Percentiles rank a stretch among this genome's conserved stretches.
Evolutionary conservation across 2,329 filamentous ascomycete species (phyloP).

Genomic region (Penicillium frequentans): DNA sequence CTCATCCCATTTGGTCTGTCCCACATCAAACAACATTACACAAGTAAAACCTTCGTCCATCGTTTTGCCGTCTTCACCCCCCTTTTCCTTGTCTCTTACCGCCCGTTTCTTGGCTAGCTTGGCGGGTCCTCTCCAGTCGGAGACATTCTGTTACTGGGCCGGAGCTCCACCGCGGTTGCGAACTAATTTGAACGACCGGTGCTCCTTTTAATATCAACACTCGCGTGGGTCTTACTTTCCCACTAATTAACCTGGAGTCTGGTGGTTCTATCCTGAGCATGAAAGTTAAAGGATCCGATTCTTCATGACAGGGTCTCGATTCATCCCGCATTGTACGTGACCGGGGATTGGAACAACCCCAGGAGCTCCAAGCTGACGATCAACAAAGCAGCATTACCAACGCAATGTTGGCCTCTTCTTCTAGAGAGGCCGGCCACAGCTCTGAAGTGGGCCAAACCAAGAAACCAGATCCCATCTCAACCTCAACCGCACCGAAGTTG

Average conservation of each 20-base stretch:
- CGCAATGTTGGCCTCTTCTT: conserved; percentile 17
- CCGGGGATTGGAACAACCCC: neutral
- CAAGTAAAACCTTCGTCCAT: neutral
- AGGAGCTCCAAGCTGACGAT: conserved; percentile 20
- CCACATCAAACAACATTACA: neutral
- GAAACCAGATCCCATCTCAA: conserved; percentile 19
- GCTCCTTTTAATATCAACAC: conserved; percentile 26
- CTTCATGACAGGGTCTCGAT: conserved; percentile 14
- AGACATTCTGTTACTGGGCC: conserved; percentile 23
- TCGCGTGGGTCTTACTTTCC: neutral
- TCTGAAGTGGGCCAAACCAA: conserved; percentile 19
- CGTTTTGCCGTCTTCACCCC: neutral
- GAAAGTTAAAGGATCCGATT: conserved; percentile 8
- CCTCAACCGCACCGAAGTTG: conserved; percentile 23
- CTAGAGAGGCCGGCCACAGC: conserved; percentile 18
- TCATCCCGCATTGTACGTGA: conserved; percentile 24
- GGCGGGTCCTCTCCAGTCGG: conserved; percentile 28
- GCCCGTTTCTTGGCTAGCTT: conserved; percentile 19
- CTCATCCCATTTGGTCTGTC: neutral
- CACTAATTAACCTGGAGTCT: neutral
- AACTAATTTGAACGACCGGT: conserved; percentile 21
- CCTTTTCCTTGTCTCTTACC: conserved; percentile 10
- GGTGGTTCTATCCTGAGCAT: conserved; percentile 8
- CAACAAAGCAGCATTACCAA: conserved; percentile 26
- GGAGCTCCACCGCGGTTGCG: conserved; percentile 31